Percentiles rank a stretch among this genome's conserved stretches.
Evolutionary conservation across 495 filamentous ascomycete species (phyloP).

Genomic region (Oidiodendron maius): DNA sequence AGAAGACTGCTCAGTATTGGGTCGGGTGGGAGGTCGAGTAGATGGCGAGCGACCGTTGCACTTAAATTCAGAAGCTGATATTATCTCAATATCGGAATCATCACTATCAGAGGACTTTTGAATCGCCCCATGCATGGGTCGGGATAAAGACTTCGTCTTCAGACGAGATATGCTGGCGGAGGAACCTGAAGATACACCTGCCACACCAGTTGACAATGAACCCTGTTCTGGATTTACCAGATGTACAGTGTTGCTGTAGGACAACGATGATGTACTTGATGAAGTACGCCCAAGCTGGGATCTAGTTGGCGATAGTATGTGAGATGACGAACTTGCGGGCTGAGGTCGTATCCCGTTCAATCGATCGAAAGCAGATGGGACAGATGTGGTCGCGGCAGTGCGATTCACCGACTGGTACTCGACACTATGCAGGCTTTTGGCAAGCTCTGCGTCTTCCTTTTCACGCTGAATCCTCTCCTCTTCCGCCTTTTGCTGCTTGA

Average conservation of each 20-base stretch:
- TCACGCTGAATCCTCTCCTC: conserved; percentile 32
- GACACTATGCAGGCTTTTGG: conserved; percentile 29
- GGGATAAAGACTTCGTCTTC: conserved; percentile 5
- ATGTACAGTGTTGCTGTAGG: too few species aligned
- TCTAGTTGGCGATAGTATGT: not conserved
- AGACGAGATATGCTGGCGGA: not conserved
- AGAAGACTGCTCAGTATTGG: not conserved
- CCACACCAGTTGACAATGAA: too few species aligned
- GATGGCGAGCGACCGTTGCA: not conserved
- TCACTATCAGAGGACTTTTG: conserved; percentile 1
- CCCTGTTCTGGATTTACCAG: too few species aligned
- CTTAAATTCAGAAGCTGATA: conserved; percentile 12
- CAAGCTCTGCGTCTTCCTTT: conserved; percentile 42
- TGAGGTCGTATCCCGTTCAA: conserved; percentile 9
- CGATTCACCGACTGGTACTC: not conserved
- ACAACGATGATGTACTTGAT: too few species aligned
- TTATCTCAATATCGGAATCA: conserved; percentile 25
- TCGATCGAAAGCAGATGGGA: conserved; percentile 13
- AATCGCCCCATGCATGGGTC: conserved; percentile 10
- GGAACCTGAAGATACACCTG: too few species aligned
- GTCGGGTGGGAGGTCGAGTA: too few species aligned
- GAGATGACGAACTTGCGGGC: conserved; percentile 1
- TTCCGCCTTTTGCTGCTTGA: conserved; percentile 29
- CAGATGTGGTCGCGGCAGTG: not conserved
- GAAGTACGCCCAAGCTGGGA: not conserved